Evolutionary conservation across 179 eudicot genomes (phyloP), one percentile per base, ranked within the genome.

Genomic region (Spinacia oleracea): DNA sequence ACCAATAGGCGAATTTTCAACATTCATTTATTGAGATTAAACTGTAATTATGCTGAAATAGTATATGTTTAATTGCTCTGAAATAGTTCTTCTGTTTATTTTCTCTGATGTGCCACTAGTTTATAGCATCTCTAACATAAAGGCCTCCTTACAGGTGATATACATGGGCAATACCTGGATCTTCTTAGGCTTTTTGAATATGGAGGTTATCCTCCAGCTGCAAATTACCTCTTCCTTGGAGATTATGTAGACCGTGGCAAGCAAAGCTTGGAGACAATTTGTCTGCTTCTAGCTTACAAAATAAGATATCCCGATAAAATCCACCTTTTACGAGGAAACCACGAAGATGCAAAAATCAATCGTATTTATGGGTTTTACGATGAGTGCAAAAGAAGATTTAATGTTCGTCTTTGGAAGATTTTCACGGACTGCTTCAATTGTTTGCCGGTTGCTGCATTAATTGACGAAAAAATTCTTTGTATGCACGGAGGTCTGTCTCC

Each of bases 401-500:
- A 91, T 64, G 94, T 91, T 38, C 86, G 97, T 42, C 83, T 91
- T 14, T 91, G 94, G 97, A 91, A 91, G 83, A 89, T 91, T 72
- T 91, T 90, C 83, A 89, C 93, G 0, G 93, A 91, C 60, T 91
- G 97, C 85, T 91, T 91, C 77, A 91, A 91, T 80, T 90, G 97
- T 79, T 85, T 92, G 86, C 97, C 97, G 0, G 91, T 92, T 65
- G 89, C 90, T 80, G 94, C 94, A 27, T 86, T 92, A 40, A 86
- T 92, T 48, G 92, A 90, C 64, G 92, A 87, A 16, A 92, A 92
- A 78, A 92, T 92, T 77, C 74, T 92, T 20, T 92, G 97, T 58
- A 92, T 92, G 97, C 97, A 92, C 72, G 97, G 97, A 45, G 97
- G 97, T 58, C 74, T 92, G 70, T 92, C 97, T 59, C 95, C 93